phyloP scores from a whole-genome alignment of 768 basidiomycete genomes.

The Leucogyrophana mollusca region DNA sequence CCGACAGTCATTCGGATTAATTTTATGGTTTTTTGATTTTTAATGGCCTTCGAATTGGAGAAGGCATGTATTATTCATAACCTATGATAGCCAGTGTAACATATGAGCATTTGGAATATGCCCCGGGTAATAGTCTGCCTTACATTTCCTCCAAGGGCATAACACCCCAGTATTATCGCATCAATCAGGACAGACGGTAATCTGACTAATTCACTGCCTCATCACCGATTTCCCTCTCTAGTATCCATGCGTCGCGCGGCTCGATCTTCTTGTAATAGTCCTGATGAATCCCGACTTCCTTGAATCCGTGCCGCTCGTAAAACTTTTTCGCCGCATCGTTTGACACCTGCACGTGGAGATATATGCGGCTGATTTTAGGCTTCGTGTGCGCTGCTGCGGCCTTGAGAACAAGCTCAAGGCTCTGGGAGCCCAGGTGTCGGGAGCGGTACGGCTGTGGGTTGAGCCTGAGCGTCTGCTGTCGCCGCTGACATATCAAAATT shows the following conservation, averaged over 20 bases:
- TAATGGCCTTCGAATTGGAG: neutral
- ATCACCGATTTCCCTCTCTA: conserved; percentile 60
- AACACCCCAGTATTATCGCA: too few relatives aligned
- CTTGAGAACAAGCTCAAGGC: conserved; percentile 63
- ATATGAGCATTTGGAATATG: conserved; percentile 23
- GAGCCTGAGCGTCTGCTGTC: conserved; percentile 14
- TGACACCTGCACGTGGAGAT: conserved; percentile 85
- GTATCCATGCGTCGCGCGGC: conserved; percentile 84
- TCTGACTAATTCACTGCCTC: too few relatives aligned
- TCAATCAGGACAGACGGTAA: too few relatives aligned
- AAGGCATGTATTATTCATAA: conserved; percentile 16
- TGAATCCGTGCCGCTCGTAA: conserved; percentile 84
- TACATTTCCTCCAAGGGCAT: conserved; percentile 13
- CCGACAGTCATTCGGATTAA: conserved; percentile 15
- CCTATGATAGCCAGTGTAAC: conserved; percentile 23
- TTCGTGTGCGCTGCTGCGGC: conserved; percentile 60
- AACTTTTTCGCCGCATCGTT: conserved; percentile 76
- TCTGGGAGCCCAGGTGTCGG: conserved; percentile 69
- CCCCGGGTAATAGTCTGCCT: conserved; percentile 7
- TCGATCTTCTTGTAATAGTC: conserved; percentile 89
- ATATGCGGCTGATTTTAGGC: conserved; percentile 67
- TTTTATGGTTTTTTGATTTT: conserved; percentile 2
- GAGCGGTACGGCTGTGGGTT: conserved; percentile 77
- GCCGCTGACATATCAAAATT: conserved; percentile 9
- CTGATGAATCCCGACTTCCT: conserved; percentile 59